These are phyloP conservation scores for Dendrobium chrysotoxum DNA, from an alignment of 106 monocot species.

Conservation along the genomic window DNA sequence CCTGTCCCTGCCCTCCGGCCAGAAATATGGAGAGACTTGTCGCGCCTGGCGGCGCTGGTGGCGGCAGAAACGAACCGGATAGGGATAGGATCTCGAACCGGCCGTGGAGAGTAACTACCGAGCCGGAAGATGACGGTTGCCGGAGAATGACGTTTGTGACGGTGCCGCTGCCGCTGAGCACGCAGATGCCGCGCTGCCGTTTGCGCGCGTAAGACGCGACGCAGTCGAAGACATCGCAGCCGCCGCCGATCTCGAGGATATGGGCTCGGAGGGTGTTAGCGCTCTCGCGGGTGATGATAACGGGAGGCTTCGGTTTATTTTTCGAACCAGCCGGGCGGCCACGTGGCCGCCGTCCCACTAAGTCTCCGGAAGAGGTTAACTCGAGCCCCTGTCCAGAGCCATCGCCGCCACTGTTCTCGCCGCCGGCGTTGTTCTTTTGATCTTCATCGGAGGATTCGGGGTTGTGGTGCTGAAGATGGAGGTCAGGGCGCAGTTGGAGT, in stretches of 20 bases:
- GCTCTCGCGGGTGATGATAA: constrained; percentile 16
- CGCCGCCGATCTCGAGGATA: constrained; percentile 16
- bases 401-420: not conserved
- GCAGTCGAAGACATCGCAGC: constrained; percentile 16
- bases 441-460: constrained; percentile 14
- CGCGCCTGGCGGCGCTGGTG: constrained; percentile 9
- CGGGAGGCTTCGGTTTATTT: constrained; percentile 15
- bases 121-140: constrained; percentile 12
- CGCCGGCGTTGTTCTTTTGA: not conserved
- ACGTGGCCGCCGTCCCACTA: not conserved
- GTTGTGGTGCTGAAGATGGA: constrained; percentile 31
- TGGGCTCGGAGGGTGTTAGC: constrained; percentile 21
- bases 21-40: constrained; percentile 11
- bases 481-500: constrained; percentile 32
- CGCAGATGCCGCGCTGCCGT: constrained; percentile 17
- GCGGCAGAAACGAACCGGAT: constrained; percentile 9
- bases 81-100: constrained; percentile 15
- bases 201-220: constrained; percentile 15
- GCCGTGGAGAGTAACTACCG: constrained; percentile 11
- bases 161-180: constrained; percentile 21
- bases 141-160: constrained; percentile 16
- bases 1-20: constrained; percentile 14
- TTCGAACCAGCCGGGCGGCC: constrained; percentile 4
- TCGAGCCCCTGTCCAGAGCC: constrained; percentile 1
- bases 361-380: not conserved